A percentile compares a stretch with the other conserved stretches of the same genome.
These are phyloP conservation scores for Entelexis paramagnoliae DNA, from an alignment of 1,139 yeast genomes.

Conservation along the genomic window DNA sequence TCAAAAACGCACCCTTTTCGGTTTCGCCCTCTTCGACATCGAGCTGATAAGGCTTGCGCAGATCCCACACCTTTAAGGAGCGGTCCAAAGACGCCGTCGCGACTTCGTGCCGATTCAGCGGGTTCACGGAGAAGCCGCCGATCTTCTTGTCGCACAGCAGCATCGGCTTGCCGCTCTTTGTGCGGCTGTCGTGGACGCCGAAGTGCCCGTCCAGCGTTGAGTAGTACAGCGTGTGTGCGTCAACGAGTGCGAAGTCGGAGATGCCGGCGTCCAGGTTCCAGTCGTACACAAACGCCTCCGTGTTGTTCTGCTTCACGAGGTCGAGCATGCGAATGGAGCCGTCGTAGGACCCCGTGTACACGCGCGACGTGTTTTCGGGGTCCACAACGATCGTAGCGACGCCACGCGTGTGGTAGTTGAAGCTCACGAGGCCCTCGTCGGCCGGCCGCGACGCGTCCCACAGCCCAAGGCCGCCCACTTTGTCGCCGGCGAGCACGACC, in stretches of 20 bases:
- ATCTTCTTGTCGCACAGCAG: constrained; percentile 69
- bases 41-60: constrained; percentile 32
- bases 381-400: constrained; percentile 55
- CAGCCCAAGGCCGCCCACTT: constrained; percentile 71
- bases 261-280: constrained; percentile 26
- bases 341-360: constrained; percentile 72
- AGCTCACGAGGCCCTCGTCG: constrained; percentile 44
- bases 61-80: constrained; percentile 75
- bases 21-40: constrained; percentile 36
- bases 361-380: constrained; percentile 41
- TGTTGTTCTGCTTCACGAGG: constrained; percentile 45
- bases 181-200: constrained; percentile 55
- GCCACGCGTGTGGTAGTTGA: constrained; percentile 68
- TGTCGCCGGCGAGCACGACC: constrained; percentile 76
- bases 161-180: constrained; percentile 27
- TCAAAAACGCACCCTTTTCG: constrained; percentile 28
- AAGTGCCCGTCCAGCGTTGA: constrained; percentile 75
- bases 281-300: constrained; percentile 39
- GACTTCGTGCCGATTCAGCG: constrained; percentile 45
- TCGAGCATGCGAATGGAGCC: constrained; percentile 73
- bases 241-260: constrained; percentile 51
- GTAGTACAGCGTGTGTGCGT: constrained; percentile 50
- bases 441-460: constrained; percentile 54
- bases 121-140: constrained; percentile 77
- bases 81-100: constrained; percentile 87